Evolutionary conservation across 495 filamentous ascomycete species (phyloP).

Genomic region (Aspergillus taichungensis): DNA sequence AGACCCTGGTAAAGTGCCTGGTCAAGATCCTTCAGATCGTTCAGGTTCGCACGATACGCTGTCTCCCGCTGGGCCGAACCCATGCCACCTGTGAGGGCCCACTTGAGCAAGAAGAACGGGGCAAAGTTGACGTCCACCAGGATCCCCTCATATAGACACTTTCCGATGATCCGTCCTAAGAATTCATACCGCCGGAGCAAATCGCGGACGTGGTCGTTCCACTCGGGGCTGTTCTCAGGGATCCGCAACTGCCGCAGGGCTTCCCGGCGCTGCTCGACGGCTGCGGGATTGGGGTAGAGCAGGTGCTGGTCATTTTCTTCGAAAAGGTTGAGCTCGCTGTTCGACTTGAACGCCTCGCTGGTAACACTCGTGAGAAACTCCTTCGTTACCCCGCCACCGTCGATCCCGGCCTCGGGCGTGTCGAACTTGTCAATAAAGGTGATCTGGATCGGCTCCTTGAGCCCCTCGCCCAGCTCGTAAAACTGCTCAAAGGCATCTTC

Average conservation of each 20-base stretch:
- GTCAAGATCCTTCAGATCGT: slow-evolving; percentile 89
- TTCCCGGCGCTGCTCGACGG: slow-evolving; percentile 64
- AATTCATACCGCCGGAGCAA: slow-evolving; percentile 81
- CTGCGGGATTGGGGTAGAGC: slow-evolving; percentile 79
- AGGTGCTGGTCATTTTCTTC: slow-evolving; percentile 81
- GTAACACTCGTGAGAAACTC: slow-evolving; percentile 92
- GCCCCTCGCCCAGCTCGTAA: slow-evolving; percentile 66
- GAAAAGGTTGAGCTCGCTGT: slow-evolving; percentile 52
- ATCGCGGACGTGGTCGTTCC: slow-evolving; percentile 48
- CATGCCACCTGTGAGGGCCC: slow-evolving; percentile 66
- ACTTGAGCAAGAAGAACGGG: slow-evolving; percentile 92
- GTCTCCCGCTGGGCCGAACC: slow-evolving; percentile 53
- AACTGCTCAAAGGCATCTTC: slow-evolving; percentile 80
- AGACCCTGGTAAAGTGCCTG: slow-evolving; percentile 90
- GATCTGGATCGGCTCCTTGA: slow-evolving; percentile 97
- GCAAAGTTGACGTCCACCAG: slow-evolving; percentile 91
- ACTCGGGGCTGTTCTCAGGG: slow-evolving; percentile 44
- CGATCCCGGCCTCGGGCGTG: slow-evolving; percentile 83
- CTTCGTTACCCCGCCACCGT: slow-evolving; percentile 95
- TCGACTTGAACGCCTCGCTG: slow-evolving; percentile 69
- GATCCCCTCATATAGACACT: slow-evolving; percentile 97
- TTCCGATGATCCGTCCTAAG: slow-evolving; percentile 83
- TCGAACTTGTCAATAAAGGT: slow-evolving; percentile 91
- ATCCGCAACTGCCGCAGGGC: slow-evolving; percentile 45
- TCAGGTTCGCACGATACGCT: slow-evolving; percentile 77